phyloP scores from a whole-genome alignment of 108 stramenopile genomes.

The Cylindrotheca fusiformis region DNA sequence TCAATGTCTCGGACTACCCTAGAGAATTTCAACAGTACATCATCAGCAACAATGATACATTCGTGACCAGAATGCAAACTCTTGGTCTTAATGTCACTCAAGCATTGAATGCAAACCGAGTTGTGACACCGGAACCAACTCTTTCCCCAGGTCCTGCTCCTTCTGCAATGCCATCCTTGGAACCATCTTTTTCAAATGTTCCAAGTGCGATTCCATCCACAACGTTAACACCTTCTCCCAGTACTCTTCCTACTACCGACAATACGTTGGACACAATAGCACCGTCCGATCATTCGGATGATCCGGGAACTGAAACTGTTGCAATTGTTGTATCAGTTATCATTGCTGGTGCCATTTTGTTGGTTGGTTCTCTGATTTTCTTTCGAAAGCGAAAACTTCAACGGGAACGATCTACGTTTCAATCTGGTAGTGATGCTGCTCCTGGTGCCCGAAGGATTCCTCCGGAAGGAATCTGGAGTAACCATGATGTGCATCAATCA shows the following conservation, averaged over 20 bases:
- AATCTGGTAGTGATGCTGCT: too few relatives aligned
- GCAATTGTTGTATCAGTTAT: conserved; percentile 21
- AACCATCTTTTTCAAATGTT: conserved; percentile 22
- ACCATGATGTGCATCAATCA: neutral
- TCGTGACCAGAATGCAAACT: conserved; percentile 39
- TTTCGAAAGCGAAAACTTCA: conserved; percentile 21
- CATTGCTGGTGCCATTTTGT: conserved; percentile 13
- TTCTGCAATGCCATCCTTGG: conserved; percentile 27
- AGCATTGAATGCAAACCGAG: conserved; percentile 2
- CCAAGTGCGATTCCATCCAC: conserved; percentile 18
- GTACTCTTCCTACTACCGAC: neutral
- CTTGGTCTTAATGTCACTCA: conserved; percentile 42
- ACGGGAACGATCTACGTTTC: conserved; percentile 14
- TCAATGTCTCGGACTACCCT: conserved; percentile 47
- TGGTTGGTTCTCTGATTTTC: conserved; percentile 25
- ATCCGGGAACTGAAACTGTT: neutral
- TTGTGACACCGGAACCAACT: conserved; percentile 13
- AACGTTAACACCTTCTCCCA: neutral
- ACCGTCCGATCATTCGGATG: neutral
- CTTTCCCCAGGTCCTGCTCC: conserved; percentile 18
- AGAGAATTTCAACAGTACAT: conserved; percentile 42
- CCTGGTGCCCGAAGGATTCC: conserved; percentile 10
- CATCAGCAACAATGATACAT: conserved; percentile 33
- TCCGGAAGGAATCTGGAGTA: neutral
- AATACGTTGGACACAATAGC: neutral